These are phyloP conservation scores for Byssothecium circinans DNA, from an alignment of 2,329 filamentous ascomycete genomes.

Conservation along the genomic window DNA sequence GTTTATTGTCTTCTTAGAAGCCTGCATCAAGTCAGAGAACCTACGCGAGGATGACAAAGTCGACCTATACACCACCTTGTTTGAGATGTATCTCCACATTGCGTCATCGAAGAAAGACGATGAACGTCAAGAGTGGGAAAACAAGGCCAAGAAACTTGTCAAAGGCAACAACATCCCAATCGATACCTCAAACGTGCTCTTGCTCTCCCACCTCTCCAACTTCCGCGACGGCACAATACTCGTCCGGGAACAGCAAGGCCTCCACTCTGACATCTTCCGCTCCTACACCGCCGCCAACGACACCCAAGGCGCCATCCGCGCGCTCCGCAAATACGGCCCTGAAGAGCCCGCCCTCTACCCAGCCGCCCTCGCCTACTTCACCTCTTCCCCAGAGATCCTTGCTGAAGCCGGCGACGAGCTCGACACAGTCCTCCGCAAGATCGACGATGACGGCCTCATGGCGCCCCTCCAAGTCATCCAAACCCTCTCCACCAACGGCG, in stretches of 20 bases:
- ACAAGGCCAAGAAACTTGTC: constrained; percentile 86
- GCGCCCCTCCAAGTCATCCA: constrained; percentile 96
- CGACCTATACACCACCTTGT: constrained; percentile 91
- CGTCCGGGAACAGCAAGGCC: constrained; percentile 88
- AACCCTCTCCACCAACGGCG: constrained; percentile 74
- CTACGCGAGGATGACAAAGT: constrained; percentile 74
- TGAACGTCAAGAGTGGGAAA: constrained; percentile 82
- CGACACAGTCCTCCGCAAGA: constrained; percentile 75
- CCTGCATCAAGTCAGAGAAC: constrained; percentile 72
- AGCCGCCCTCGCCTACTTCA: constrained; percentile 89
- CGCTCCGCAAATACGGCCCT: constrained; percentile 86
- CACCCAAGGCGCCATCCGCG: constrained; percentile 85
- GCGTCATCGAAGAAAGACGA: constrained; percentile 77
- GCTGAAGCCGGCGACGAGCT: constrained; percentile 87
- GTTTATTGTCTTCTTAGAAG: constrained; percentile 91
- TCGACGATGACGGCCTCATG: constrained; percentile 89
- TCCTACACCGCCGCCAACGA: constrained; percentile 93
- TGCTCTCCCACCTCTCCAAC: constrained; percentile 87
- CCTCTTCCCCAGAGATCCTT: constrained; percentile 77
- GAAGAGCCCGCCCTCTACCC: constrained; percentile 91
- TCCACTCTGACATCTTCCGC: constrained; percentile 93
- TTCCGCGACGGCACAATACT: constrained; percentile 90
- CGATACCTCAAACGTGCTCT: constrained; percentile 89
- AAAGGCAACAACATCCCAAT: constrained; percentile 85
- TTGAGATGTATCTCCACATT: constrained; percentile 97